Base-by-base conservation (phyloP, 306 rosid species). In the Albizia julibrissin region DNA sequence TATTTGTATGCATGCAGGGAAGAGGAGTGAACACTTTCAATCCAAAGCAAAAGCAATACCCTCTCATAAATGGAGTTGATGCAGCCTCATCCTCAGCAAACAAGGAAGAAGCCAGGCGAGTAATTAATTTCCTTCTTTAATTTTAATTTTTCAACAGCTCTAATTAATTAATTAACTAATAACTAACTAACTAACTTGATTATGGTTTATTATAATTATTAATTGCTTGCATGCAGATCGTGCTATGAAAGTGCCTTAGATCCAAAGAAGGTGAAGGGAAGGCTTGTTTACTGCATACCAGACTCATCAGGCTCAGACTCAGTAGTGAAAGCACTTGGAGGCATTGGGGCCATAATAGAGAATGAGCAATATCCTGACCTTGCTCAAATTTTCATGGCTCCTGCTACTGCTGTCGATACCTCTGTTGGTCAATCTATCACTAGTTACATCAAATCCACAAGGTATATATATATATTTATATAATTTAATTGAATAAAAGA, bases 361-460 rank as follows among this genome's bases (percentile, higher is more conserved):
- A 88, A 72, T 66, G 87, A 87, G 0, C 84, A 84, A 68, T 83
- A 43, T 74, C 87, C 52, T 34, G 98, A 93, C 47, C 71, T 81
- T 71, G 93, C 93, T 1, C 83, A 86, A 72, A 86, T 95, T 76
- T 95, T 89, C 89, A 89, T 91, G 91, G 92, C 93, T 24, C 97
- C 99, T 22, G 88, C 88, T 40, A 84, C 98, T 39, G 31, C 86
- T 42, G 97, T 95, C 65, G 85, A 90, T 85, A 15, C 71, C 75
- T 78, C 89, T 69, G 43, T 76, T 4, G 96, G 94, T 37, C 65
- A 78, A 27, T 27, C 33, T 56, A 86, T 95, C 37, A 73, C 72
- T 18, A 67, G 18, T 13, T 95, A 95, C 58, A 89, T 90, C 64
- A 49, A 91, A 27, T 87, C 94, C 66, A 77, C 94, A n/a, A 89